Evolutionary conservation across 352 stramenopile species (phyloP).

Genomic region (Globisporangium solare): DNA sequence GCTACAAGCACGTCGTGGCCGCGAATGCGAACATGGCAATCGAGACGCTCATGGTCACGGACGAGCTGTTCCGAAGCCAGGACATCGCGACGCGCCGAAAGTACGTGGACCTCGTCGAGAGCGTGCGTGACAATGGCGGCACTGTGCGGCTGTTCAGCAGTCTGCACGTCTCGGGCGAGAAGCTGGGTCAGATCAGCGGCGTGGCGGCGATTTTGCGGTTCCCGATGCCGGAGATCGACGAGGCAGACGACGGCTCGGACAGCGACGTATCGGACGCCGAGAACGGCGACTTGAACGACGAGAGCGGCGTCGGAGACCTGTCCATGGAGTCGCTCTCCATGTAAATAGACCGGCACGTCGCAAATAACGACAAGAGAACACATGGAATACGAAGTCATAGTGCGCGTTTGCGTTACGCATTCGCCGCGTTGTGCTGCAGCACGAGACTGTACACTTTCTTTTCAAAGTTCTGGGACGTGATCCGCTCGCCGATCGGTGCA

Average conservation of each 20-base stretch:
- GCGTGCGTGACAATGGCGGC: conserved; percentile 88
- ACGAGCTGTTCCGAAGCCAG: conserved; percentile 92
- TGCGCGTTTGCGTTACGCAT: conserved; percentile 11
- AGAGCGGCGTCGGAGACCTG: conserved; percentile 56
- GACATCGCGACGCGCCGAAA: conserved; percentile 87
- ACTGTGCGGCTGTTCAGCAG: conserved; percentile 93
- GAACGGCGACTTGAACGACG: conserved; percentile 25
- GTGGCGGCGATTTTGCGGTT: conserved; percentile 95
- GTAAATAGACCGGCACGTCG: conserved; percentile 21
- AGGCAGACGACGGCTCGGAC: conserved; percentile 70
- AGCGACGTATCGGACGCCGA: conserved; percentile 44
- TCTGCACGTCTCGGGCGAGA: conserved; percentile 94
- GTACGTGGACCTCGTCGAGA: conserved; percentile 95
- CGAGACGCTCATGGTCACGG: conserved; percentile 94
- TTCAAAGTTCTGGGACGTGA: conserved; percentile 76
- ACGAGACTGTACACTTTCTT: conserved; percentile 76
- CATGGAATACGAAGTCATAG: background rate
- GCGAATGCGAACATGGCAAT: conserved; percentile 93
- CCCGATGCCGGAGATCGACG: conserved; percentile 95
- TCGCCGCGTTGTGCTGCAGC: conserved; percentile 55
- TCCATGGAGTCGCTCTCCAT: conserved; percentile 58
- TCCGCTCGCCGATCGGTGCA: conserved; percentile 71
- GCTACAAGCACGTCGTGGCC: conserved; percentile 90
- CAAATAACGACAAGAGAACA: conserved; percentile 8
- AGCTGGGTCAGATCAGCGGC: conserved; percentile 93